Conservation (phyloP, 2,329 filamentous ascomycete genomes). For the Alternaria panax region DNA sequence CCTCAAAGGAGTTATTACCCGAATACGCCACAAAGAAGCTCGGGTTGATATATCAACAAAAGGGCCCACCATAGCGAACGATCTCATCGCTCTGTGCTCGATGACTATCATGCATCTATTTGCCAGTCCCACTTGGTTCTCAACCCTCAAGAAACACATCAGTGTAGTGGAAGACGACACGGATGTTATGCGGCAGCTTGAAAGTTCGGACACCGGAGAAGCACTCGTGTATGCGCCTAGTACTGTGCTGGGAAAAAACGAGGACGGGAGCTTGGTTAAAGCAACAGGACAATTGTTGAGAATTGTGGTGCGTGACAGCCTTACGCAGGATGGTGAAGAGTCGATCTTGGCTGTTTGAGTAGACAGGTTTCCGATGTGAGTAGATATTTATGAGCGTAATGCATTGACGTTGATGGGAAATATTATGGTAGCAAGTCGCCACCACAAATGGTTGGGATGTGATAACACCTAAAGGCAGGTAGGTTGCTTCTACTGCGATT, state of each 20-base stretch:
- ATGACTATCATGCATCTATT: slow-evolving; percentile 65
- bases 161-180: neutral
- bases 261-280: neutral
- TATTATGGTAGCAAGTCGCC: no score
- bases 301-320: no score
- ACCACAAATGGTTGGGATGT: no score
- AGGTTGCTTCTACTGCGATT: no score
- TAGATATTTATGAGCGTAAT: slow-evolving; percentile 49
- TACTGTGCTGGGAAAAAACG: neutral
- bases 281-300: slow-evolving; percentile 24
- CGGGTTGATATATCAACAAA: slow-evolving; percentile 78
- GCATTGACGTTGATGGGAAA: no score
- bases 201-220: neutral
- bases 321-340: no score
- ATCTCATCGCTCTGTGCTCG: slow-evolving; percentile 74
- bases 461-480: no score
- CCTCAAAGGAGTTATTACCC: neutral
- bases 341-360: no score
- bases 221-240: neutral
- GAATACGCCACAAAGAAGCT: slow-evolving; percentile 68
- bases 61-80: slow-evolving; percentile 74
- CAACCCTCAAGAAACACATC: neutral
- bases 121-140: neutral
- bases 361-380: no score
- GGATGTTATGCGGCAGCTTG: neutral